Evolutionary conservation across 2,329 filamentous ascomycete genomes (phyloP), one percentile per base, ranked within the genome.

Genomic region (Ophiostoma sp.): DNA sequence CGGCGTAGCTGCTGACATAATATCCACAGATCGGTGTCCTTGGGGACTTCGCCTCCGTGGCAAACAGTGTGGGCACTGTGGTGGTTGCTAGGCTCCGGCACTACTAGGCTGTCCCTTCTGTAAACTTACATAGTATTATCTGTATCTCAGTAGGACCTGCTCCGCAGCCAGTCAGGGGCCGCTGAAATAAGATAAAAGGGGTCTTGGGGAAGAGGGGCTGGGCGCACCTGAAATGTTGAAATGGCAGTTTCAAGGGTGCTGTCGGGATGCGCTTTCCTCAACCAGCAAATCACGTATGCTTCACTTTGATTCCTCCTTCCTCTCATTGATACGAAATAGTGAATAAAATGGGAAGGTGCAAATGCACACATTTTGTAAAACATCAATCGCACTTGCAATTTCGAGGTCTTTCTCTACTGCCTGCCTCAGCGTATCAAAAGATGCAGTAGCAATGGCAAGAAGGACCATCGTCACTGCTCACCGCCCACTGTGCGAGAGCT

Each of bases 401-500:
- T 4, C 17, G 23, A 31, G 48, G 48, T 52, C 17, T 2, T 13
- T 23, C 15, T 57, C 27, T 8, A 10, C 52, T 57, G 52, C 7
- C 1, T 23, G n/a, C n/a, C n/a, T 27, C 44, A 48, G 6, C 7
- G 33, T 36, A 10, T 17, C 64, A 13, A 41, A 31, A 31, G 3
- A 31, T 31, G 3, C 1, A 17, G n/a, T 13, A 66, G 41, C 17
- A 48, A n/a, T 5, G 52, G 27, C 57, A 23, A 48, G 36, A 64
- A 35, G 31, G 33, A 23, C 41, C n/a, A 23, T 35, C n/a, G 65
- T 54, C 66, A 67, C 64, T 36, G 39, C 13, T 33, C 20, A 69
- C 64, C 41, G 62, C 64, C 35, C 33, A 67, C 67, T 23, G 66
- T 64, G 57, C 69, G 69, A 27, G 23, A 66, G 35, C 27, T 31